A percentile compares a stretch with the other conserved stretches of the same genome.
These are phyloP conservation scores for Aspergillus sclerotialis DNA, from an alignment of 2,329 filamentous ascomycete species.

Conservation along the genomic window DNA sequence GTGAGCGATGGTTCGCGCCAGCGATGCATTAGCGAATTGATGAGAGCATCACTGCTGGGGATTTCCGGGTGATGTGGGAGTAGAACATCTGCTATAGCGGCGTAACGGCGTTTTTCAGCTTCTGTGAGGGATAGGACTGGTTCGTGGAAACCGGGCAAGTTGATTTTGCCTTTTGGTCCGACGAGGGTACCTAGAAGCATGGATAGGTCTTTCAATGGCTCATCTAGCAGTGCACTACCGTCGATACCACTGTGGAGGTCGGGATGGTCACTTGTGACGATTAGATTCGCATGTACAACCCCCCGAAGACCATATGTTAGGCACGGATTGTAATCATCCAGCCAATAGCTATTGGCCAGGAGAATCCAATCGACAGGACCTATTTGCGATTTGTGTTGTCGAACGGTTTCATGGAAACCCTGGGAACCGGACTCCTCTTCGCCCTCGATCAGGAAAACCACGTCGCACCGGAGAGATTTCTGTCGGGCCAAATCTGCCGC, in stretches of 20 bases:
- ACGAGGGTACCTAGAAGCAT: conserved; percentile 75
- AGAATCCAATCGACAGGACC: conserved; percentile 91
- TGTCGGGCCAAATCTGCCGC: conserved; percentile 81
- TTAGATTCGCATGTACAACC: conserved; percentile 86
- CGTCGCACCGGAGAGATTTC: conserved; percentile 77
- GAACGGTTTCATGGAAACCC: conserved; percentile 79
- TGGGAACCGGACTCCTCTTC: conserved; percentile 93
- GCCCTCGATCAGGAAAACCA: conserved; percentile 91
- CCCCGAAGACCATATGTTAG: conserved; percentile 90
- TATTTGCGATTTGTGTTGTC: conserved; percentile 72
- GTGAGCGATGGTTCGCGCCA: conserved; percentile 96
- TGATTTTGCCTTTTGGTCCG: conserved; percentile 69
- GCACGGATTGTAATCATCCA: conserved; percentile 92
- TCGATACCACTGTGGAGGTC: conserved; percentile 97
- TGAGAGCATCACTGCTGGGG: conserved; percentile 61
- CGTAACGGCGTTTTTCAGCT: conserved; percentile 72
- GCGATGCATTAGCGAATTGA: conserved; percentile 78
- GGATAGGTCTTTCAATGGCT: conserved; percentile 86
- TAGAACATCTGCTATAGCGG: conserved; percentile 73
- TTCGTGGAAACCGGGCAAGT: conserved; percentile 85
- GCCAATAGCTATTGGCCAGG: conserved; percentile 96
- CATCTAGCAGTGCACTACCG: conserved; percentile 80
- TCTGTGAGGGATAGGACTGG: conserved; percentile 67
- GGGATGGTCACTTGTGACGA: conserved; percentile 76
- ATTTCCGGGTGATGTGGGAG: conserved; percentile 63